phyloP scores from a whole-genome alignment of 2,329 filamentous ascomycete genomes.

The Aspergillus ibericus region DNA sequence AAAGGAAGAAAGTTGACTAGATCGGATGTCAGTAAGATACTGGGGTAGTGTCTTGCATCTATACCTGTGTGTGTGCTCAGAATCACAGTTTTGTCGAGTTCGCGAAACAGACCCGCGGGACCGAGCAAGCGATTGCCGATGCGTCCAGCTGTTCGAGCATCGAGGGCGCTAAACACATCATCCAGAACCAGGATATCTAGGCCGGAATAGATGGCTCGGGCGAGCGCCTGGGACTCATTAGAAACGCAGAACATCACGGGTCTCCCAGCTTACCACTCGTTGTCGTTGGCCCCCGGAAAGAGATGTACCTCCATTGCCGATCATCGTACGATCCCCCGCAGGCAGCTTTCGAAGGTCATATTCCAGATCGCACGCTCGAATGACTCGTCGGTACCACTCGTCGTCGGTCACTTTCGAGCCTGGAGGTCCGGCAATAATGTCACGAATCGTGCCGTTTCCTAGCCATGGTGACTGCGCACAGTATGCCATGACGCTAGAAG shows the following conservation, averaged over 20 bases:
- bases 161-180: not conserved
- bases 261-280: not conserved
- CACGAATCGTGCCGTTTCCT: not conserved
- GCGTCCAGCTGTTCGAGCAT: not conserved
- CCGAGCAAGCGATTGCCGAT: not conserved
- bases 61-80: not conserved
- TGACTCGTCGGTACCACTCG: not conserved
- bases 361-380: not conserved
- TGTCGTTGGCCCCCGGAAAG: not conserved
- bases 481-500: not conserved
- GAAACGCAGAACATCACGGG: not conserved
- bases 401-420: not conserved
- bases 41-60: not conserved
- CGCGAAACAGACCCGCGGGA: not conserved
- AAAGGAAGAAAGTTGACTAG: not conserved
- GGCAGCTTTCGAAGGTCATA: not conserved
- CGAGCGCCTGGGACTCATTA: not conserved
- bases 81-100: not conserved
- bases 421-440: not conserved
- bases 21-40: not conserved
- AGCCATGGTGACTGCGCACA: not conserved
- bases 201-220: not conserved
- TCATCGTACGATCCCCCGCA: not conserved
- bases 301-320: not conserved
- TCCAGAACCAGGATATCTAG: not conserved